Evolutionary conservation across 2,329 filamentous ascomycete genomes (phyloP), one percentile per base, ranked within the genome.

Genomic region (Colletotrichum melonis): DNA sequence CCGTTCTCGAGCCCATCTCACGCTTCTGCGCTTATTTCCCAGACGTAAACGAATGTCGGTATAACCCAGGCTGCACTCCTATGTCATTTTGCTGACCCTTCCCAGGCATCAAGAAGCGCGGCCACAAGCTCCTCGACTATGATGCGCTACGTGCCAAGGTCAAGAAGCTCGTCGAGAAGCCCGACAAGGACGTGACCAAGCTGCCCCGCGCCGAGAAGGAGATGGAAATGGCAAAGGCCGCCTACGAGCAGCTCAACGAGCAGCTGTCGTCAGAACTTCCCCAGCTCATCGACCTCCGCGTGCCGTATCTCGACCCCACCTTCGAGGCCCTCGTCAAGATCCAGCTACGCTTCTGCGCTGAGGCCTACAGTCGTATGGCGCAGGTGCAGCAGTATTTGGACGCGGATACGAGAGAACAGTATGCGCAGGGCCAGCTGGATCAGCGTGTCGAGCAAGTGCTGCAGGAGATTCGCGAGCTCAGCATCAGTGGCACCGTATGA

Each of bases 291-390:
- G 97, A 99, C 81, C 89, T 99, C 74, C 93, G 97, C 69, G 97
- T 99, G 16, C 97, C 97, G 0, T 99, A 99, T 81, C 91, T 99
- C 70, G 97, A 99, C 79, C 97, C 97, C 0, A 96, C 92, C 75
- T 99, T 99, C 81, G 97, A 99, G 85, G 97, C 97, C 0, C 91
- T 99, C 65, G 97, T 99, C 82, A 99, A 99, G 88, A 99, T 99
- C 77, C 97, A 99, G 86, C 84, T 99, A 79, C 90, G 97, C 49
- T 99, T 99, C 87, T 99, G 97, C 80, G 97, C 97, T 8, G 97
- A 99, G 85, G 97, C 97, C 1, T 99, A 99, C 84, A 95, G 92
- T 75, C 90, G 97, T 60, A 99, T 99, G 97, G 97, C 97, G 30
- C 97, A 99, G 86, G 97, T 99, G 70, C 97, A 99, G 86, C 97